phyloP scores from a whole-genome alignment of 2,329 filamentous ascomycete species.

The Aspergillus ustus region DNA sequence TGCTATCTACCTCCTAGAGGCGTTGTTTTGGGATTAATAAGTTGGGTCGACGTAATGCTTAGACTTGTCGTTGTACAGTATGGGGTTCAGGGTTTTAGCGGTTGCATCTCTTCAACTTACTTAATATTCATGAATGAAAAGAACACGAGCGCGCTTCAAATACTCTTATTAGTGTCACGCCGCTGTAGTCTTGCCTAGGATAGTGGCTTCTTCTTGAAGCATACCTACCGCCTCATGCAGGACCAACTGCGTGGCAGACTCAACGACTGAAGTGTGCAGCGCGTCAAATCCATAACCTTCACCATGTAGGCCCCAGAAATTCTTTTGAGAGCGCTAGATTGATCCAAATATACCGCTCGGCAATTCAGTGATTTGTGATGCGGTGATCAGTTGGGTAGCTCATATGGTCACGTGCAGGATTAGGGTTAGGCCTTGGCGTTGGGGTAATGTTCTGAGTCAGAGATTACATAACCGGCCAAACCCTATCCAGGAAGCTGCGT shows the following conservation, averaged over 20 bases:
- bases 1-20: constrained; percentile 86
- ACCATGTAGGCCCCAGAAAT: not conserved
- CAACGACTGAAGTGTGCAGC: not conserved
- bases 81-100: not conserved
- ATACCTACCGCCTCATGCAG: not conserved
- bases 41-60: constrained; percentile 1
- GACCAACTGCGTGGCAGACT: not conserved
- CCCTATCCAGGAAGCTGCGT: not conserved
- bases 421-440: not conserved
- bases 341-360: too few relatives aligned
- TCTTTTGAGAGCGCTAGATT: not conserved
- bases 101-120: not conserved
- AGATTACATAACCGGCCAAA: constrained; percentile 1
- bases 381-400: not conserved
- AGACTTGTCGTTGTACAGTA: constrained; percentile 14
- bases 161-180: not conserved
- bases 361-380: too few relatives aligned
- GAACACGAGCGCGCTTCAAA: not conserved
- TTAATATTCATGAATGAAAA: not conserved
- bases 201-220: too few relatives aligned
- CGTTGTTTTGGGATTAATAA: constrained; percentile 56
- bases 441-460: not conserved
- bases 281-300: not conserved
- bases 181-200: not conserved
- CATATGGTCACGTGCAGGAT: not conserved